These are phyloP conservation scores for Picea sitchensis DNA, from an alignment of 75 land plant species.

Conservation along the genomic window DNA sequence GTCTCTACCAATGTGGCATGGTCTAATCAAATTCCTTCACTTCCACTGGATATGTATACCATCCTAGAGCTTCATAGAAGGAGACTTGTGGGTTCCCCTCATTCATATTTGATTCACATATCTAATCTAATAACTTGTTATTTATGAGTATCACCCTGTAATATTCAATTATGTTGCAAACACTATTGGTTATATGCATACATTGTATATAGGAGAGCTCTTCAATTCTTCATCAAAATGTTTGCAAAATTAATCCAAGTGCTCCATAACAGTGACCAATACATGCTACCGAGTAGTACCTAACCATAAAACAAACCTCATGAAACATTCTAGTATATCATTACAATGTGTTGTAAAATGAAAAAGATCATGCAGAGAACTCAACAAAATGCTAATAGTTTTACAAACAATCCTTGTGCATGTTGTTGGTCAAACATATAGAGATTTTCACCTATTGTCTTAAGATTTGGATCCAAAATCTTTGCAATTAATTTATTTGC, in stretches of 20 bases:
- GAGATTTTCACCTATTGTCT: conserved; percentile 24
- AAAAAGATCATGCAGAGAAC: too few species aligned
- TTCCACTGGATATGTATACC: neutral
- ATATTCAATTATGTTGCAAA: too few species aligned
- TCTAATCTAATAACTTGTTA: too few species aligned
- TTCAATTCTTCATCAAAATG: neutral
- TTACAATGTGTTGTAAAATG: neutral
- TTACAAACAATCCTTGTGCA: neutral
- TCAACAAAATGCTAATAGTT: neutral
- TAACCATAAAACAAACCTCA: neutral
- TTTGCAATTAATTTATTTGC: conserved; percentile 39
- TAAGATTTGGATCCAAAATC: conserved; percentile 54
- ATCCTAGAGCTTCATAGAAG: too few species aligned
- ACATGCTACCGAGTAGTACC: neutral
- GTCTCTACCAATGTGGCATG: too few species aligned
- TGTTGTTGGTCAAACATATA: neutral
- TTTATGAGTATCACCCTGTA: too few species aligned
- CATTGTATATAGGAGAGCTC: neutral
- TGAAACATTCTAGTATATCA: neutral
- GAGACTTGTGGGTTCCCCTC: too few species aligned
- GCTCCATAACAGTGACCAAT: neutral
- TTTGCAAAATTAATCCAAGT: neutral
- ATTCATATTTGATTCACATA: too few species aligned
- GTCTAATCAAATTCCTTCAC: neutral
- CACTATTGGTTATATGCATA: neutral